Conservation (phyloP, 805 yeast species). For the Maudiozyma barnettii region DNA sequence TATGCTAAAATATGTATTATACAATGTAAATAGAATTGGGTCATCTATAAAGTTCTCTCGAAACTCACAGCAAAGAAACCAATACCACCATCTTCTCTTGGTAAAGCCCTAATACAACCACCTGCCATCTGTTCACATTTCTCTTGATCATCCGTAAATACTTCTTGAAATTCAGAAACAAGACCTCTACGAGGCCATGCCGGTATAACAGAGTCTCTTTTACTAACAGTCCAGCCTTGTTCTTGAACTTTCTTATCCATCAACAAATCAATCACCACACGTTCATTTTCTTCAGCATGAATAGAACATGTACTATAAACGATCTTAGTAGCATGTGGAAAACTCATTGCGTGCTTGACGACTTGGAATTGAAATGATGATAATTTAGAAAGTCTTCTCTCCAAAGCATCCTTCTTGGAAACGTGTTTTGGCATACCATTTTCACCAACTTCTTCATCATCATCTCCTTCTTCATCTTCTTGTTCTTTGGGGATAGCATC, state of each 20-base stretch:
- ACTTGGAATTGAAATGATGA: slow-evolving; percentile 83
- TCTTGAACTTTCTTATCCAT: slow-evolving; percentile 52
- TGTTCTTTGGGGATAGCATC: slow-evolving; percentile 5
- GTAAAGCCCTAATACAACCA: slow-evolving; percentile 78
- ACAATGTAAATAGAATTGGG: too few species aligned
- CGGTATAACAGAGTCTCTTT: slow-evolving; percentile 60
- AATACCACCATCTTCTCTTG: slow-evolving; percentile 93
- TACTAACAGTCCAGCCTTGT: slow-evolving; percentile 67
- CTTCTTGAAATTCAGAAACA: slow-evolving; percentile 51
- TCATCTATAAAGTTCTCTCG: slow-evolving; percentile 28
- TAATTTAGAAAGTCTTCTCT: slow-evolving; percentile 45
- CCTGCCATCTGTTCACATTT: slow-evolving; percentile 55
- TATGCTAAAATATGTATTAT: too few species aligned
- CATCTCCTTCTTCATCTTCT: slow-evolving; percentile 32
- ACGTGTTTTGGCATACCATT: slow-evolving; percentile 15
- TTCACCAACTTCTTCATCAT: slow-evolving; percentile 33
- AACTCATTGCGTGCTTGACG: slow-evolving; percentile 77
- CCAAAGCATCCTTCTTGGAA: slow-evolving; percentile 34
- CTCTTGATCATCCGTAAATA: slow-evolving; percentile 35
- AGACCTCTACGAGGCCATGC: slow-evolving; percentile 82
- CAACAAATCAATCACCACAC: slow-evolving; percentile 74
- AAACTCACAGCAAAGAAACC: slow-evolving; percentile 96
- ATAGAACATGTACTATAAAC: slow-evolving; percentile 95
- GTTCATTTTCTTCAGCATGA: slow-evolving; percentile 88
- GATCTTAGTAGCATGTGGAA: slow-evolving; percentile 66